These are phyloP conservation scores for Tuber brumale DNA, from an alignment of 495 filamentous ascomycete species.

Conservation along the genomic window DNA sequence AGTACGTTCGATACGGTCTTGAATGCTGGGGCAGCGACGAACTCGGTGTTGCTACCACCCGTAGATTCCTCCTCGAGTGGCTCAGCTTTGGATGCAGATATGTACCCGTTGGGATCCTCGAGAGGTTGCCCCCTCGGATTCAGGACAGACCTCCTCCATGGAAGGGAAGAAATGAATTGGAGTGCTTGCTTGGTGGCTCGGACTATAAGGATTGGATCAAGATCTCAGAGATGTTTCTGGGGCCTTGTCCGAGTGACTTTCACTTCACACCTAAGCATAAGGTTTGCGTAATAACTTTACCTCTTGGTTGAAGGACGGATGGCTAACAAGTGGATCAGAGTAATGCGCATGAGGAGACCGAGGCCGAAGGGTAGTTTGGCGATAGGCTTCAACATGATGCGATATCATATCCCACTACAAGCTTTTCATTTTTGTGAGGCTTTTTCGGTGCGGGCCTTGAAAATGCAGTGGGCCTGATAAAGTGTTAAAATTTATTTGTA, in stretches of 20 bases:
- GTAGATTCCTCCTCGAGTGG: constrained; percentile 90
- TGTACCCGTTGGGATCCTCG: constrained; percentile 80
- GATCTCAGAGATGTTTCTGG: constrained; percentile 97
- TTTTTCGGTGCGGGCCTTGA: not conserved
- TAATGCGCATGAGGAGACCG: constrained; percentile 48
- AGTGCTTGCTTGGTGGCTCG: constrained; percentile 78
- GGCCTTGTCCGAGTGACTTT: constrained; percentile 81
- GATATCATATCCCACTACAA: not conserved
- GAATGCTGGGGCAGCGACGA: constrained; percentile 94
- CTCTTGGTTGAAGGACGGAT: not conserved
- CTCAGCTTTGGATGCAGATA: constrained; percentile 80
- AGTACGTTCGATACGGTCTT: constrained; percentile 81
- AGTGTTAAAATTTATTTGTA: not conserved
- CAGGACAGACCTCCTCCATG: constrained; percentile 83
- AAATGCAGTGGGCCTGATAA: not conserved
- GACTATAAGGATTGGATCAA: constrained; percentile 98
- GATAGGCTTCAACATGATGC: not conserved
- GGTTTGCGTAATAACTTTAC: constrained; percentile 26
- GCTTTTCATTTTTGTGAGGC: not conserved
- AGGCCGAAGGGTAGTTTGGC: constrained; percentile 49
- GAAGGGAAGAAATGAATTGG: constrained; percentile 76
- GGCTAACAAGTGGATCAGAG: constrained; percentile 23
- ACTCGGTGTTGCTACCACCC: constrained; percentile 77
- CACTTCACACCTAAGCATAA: constrained; percentile 98
- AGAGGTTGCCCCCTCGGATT: constrained; percentile 74